Conservation (phyloP, 805 yeast species). For the Scheffersomyces lignosus region DNA sequence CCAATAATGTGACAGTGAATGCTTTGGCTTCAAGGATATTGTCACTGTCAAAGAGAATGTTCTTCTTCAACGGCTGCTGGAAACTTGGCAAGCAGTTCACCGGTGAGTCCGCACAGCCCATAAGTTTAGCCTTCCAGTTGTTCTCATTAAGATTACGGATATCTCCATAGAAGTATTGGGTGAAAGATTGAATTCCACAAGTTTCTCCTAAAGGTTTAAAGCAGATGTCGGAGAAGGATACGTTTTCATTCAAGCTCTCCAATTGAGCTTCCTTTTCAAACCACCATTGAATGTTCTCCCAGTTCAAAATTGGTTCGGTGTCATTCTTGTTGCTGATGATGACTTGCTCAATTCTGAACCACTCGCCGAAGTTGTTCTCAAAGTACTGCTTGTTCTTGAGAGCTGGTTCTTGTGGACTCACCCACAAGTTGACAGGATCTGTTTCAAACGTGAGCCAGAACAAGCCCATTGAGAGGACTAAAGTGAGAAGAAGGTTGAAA, state of each 20-base stretch:
- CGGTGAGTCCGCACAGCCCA: constrained; percentile 71
- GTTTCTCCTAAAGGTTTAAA: constrained; percentile 77
- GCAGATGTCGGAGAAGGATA: constrained; percentile 64
- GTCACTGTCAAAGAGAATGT: constrained; percentile 57
- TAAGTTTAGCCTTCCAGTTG: constrained; percentile 57
- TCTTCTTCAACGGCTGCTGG: constrained; percentile 82
- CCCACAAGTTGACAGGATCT: constrained; percentile 88
- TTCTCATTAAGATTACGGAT: constrained; percentile 46
- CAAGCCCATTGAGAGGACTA: constrained; percentile 47
- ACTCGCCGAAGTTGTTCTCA: constrained; percentile 86
- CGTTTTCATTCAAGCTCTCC: constrained; percentile 23
- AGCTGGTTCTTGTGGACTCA: constrained; percentile 72
- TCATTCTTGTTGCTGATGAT: constrained; percentile 63
- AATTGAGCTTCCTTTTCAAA: constrained; percentile 66
- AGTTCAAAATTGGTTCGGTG: constrained; percentile 56
- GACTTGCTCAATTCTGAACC: constrained; percentile 84
- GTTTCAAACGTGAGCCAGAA: constrained; percentile 60
- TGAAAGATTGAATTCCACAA: constrained; percentile 84
- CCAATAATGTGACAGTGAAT: constrained; percentile 70
- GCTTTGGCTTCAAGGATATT: constrained; percentile 65
- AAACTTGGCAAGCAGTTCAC: constrained; percentile 88
- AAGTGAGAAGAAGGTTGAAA: background rate
- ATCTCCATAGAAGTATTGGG: constrained; percentile 81
- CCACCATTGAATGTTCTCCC: constrained; percentile 85
- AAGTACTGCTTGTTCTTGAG: constrained; percentile 64